phyloP scores from a whole-genome alignment of 1,284 basidiomycete species.

The Leucoagaricus sp. region DNA sequence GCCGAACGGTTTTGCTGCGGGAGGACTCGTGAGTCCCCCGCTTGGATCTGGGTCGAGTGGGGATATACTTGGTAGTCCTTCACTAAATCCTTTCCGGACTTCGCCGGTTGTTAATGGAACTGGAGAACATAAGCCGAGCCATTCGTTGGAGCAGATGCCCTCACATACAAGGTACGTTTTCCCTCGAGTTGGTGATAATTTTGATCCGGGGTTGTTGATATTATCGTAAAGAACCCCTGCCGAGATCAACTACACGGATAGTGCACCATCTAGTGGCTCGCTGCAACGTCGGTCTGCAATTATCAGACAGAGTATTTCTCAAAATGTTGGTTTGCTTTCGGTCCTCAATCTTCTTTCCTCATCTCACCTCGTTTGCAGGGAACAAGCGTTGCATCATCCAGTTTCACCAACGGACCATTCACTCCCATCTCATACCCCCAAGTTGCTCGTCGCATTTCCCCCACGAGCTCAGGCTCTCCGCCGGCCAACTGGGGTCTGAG shows the following conservation, averaged over 20 bases:
- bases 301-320: constrained; percentile 30
- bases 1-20: constrained; percentile 15
- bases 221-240: constrained; percentile 33
- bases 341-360: constrained; percentile 11
- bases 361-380: background rate
- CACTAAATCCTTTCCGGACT: constrained; percentile 9
- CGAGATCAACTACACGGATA: constrained; percentile 31
- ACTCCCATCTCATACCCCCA: constrained; percentile 45
- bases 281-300: constrained; percentile 31
- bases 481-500: background rate
- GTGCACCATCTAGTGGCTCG: background rate
- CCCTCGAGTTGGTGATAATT: background rate
- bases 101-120: constrained; percentile 8
- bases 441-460: constrained; percentile 36
- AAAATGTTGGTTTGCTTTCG: constrained; percentile 28
- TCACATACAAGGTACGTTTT: constrained; percentile 38
- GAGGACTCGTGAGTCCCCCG: background rate
- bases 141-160: constrained; percentile 37
- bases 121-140: constrained; percentile 30
- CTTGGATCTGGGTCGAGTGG: background rate
- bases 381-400: background rate
- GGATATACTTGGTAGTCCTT: background rate
- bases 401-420: constrained; percentile 18
- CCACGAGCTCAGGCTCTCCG: constrained; percentile 23
- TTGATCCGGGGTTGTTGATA: background rate